phyloP scores from a whole-genome alignment of 805 yeast species.

The Candida orba region DNA sequence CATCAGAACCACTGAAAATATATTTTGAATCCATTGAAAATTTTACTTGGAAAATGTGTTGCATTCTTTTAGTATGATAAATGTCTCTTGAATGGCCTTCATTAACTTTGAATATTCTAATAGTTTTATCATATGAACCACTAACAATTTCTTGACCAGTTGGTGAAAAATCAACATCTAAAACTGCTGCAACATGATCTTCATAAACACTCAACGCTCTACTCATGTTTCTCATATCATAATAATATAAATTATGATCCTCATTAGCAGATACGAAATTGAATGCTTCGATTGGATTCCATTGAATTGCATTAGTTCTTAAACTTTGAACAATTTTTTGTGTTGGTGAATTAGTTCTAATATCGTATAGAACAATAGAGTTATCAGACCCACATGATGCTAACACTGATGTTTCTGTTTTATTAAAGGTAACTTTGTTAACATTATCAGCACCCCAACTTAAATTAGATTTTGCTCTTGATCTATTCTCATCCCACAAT shows the following conservation, averaged over 20 bases:
- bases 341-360: conserved; percentile 84
- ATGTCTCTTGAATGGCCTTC: conserved; percentile 94
- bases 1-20: conserved; percentile 88
- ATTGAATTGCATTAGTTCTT: conserved; percentile 78
- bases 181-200: conserved; percentile 93
- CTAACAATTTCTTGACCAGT: conserved; percentile 95
- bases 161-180: conserved; percentile 93
- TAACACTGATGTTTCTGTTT: conserved; percentile 79
- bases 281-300: conserved; percentile 98
- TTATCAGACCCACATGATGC: conserved; percentile 92
- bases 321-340: conserved; percentile 81
- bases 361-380: conserved; percentile 82
- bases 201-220: conserved; percentile 79
- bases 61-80: conserved; percentile 97
- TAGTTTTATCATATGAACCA: conserved; percentile 91
- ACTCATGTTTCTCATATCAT: conserved; percentile 92
- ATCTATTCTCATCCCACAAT: conserved; percentile 85
- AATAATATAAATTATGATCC: conserved; percentile 88
- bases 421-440: conserved; percentile 75
- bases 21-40: conserved; percentile 87
- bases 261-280: conserved; percentile 88
- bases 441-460: conserved; percentile 98
- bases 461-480: conserved; percentile 66
- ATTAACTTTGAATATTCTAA: conserved; percentile 65
- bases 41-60: conserved; percentile 76